Evolutionary conservation across 2,329 filamentous ascomycete genomes (phyloP).

Genomic region (Diaporthe sp.): DNA sequence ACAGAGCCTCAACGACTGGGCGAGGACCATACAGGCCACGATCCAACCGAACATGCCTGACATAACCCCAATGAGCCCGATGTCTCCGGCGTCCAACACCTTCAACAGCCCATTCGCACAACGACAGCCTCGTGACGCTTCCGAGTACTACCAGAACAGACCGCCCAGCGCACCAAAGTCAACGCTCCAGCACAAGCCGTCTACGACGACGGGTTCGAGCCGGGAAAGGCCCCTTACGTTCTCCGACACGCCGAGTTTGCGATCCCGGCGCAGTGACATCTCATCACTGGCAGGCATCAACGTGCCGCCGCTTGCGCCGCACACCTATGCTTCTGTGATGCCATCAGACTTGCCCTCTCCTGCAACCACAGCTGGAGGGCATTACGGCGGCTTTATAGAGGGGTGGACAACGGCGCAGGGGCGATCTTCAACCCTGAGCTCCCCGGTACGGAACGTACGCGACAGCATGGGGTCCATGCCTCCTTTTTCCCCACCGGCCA

Average conservation of each 20-base stretch:
- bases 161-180: conserved; percentile 55
- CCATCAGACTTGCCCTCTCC: conserved; percentile 68
- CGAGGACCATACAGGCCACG: conserved; percentile 58
- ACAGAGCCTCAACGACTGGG: conserved; percentile 66
- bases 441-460: conserved; percentile 61
- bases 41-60: conserved; percentile 53
- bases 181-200: conserved; percentile 59
- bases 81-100: conserved; percentile 63
- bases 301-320: conserved; percentile 49
- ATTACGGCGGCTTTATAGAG: conserved; percentile 66
- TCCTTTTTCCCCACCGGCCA: conserved; percentile 45
- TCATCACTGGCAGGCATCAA: conserved; percentile 65
- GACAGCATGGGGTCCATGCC: conserved; percentile 65
- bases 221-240: conserved; percentile 63
- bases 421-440: conserved; percentile 67
- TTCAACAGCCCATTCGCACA: conserved; percentile 65
- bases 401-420: conserved; percentile 71
- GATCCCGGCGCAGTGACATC: conserved; percentile 71
- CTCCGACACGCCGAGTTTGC: conserved; percentile 69
- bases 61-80: conserved; percentile 57
- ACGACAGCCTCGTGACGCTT: conserved; percentile 49
- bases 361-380: conserved; percentile 61
- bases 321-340: conserved; percentile 62
- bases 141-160: conserved; percentile 52
- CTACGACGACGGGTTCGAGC: conserved; percentile 58